Base-by-base conservation (phyloP, 495 filamentous ascomycete genomes). In the Podospora pseudocomata region DNA sequence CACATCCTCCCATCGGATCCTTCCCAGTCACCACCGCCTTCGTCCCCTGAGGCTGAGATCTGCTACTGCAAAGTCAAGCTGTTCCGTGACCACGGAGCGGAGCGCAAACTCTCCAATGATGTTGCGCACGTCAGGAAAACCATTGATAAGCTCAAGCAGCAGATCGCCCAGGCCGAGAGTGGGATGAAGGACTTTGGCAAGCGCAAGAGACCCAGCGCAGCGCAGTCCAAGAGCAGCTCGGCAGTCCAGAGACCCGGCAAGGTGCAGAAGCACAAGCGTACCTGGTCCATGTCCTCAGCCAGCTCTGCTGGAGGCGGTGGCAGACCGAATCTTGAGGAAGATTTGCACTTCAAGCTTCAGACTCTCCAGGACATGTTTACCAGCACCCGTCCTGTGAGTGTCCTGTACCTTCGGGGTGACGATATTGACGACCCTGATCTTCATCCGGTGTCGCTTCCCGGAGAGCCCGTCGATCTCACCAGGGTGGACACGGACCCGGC, bases 11-110 rank as follows among this genome's bases (percentile, higher is more conserved):
- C 81, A 5, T 77, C 85, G 26, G 78, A 84, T 3, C 76, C 78
- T 34, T 81, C 82, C 4, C 80, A 80, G 32, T 76, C 84, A 3
- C 73, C 79, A 0, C 73, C 79, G 0, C 72, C 80, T 6, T 74
- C 80, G 3, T 75, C 78, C 6, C 75, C 78, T 18, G 66, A 75
- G 7, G 73, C 87, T 1, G 94, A 99, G 78, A 86, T 97, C 5
- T 91, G 91, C 77, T 98, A 91, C 75, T 96, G 94, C 86, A 96
- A 94, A 79, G 92, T 99, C 60, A 97, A 98, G 75, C 86, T 99
- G 2, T 99, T 99, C 81, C 86, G 95, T 55, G 95, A 99, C 74
- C 94, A 99, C 71, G 95, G 95, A 6, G 95, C 95, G 0, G 95
- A 99, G 78, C 88, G 95, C 32, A 99, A 97, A 77, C 84, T 97